Base-by-base conservation (phyloP, 805 yeast genomes). In the Diddensiella santjacobensis region DNA sequence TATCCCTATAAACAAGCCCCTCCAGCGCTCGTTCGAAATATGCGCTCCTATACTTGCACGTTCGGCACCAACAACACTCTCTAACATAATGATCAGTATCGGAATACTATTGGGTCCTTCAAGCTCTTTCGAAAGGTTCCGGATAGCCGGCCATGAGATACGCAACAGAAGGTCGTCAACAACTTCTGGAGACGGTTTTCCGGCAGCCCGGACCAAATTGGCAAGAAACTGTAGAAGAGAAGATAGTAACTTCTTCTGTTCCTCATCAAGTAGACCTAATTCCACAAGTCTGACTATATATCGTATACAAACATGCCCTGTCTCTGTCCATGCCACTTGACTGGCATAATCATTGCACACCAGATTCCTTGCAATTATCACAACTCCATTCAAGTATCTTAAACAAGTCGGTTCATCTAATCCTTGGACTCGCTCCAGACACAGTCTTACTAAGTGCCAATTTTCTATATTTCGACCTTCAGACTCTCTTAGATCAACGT, bases 311-410 rank as follows among this genome's bases (percentile, higher is more conserved):
- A 62, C 29, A 8, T 26, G 11, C 11, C 31, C 31, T 8, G 31
- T 26, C 13, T 26, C 31, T 13, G 54, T 50, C 43, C 61, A 65
- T 3, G 72, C 65, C 3, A 60, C 45, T 3, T 50, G 57, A 24
- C 66, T 63, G 33, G 66, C 64, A 31, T 61, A 53, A 1, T 55
- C 22, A 15, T 53, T 52, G 3, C 68, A 69, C 1, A 73, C 67
- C 20, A 77, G 53, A 54, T 78, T 79, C 50, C 84, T 63, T 23
- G 71, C 62, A n/a, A 79, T 47, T n/a, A 80, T 52, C 1, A 78
- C 47, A 0, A 71, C 54, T 1, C 81, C 84, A 55, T 83, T 65
- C 2, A 73, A 47, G 2, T 72, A 52, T 38, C 83, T 63, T 4
- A 19, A 33, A 23, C 31, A 22, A 15, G 30, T 15, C n/a, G 30